Evolutionary conservation across 208 protist genomes (phyloP).

Genomic region (Trypanosoma caninum): DNA sequence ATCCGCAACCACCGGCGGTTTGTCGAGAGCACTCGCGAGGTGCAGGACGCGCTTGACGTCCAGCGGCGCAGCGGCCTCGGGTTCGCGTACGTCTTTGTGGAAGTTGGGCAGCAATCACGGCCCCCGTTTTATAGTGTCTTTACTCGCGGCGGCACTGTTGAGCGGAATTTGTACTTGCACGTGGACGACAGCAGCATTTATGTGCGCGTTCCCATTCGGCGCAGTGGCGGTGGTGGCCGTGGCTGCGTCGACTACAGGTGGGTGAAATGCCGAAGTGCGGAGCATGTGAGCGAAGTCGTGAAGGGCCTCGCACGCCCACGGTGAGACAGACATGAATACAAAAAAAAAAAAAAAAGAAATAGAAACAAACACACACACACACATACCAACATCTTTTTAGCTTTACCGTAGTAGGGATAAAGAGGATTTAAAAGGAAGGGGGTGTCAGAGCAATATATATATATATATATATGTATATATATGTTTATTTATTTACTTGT

Average conservation of each 20-base stretch:
- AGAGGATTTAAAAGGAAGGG: too few species aligned
- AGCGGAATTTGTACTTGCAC: conserved; percentile 73
- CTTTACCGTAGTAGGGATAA: too few species aligned
- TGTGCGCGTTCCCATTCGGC: conserved; percentile 51
- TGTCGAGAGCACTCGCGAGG: conserved; percentile 47
- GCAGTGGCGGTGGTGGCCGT: conserved; percentile 3
- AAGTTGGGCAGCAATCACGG: conserved; percentile 38
- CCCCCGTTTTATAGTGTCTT: conserved; percentile 64
- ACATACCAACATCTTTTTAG: not conserved
- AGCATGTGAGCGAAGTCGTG: conserved; percentile 74
- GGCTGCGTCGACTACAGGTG: conserved; percentile 39
- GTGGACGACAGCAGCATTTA: conserved; percentile 64
- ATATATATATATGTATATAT: too few species aligned
- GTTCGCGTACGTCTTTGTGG: conserved; percentile 74
- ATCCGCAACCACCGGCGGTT: conserved; percentile 72
- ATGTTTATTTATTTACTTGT: too few species aligned
- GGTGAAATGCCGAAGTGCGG: conserved; percentile 73
- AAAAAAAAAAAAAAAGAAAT: not conserved
- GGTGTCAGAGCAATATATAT: too few species aligned
- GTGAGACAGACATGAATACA: not conserved
- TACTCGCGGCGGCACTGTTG: conserved; percentile 37
- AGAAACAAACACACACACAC: not conserved
- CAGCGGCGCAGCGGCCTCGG: conserved; percentile 33
- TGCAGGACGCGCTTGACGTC: conserved; percentile 44
- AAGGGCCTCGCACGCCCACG: conserved; percentile 52